These are phyloP conservation scores for Ophiostoma australiae DNA, from an alignment of 2,329 filamentous ascomycete species.

Conservation along the genomic window DNA sequence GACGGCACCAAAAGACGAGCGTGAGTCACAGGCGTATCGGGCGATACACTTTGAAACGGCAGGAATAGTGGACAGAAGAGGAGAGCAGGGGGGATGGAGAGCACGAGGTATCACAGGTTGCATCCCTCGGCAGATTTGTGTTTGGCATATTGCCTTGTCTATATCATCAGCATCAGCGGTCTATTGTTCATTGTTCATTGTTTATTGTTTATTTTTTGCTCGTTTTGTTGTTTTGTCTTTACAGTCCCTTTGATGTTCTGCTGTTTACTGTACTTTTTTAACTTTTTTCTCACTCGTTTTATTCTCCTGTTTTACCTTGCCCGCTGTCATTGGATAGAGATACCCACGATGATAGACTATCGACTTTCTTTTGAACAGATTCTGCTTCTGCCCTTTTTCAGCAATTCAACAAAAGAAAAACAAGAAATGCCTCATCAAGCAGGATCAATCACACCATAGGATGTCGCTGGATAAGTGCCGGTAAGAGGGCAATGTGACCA, in stretches of 20 bases:
- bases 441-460: not conserved
- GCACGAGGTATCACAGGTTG: not conserved
- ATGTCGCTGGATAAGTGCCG: not conserved
- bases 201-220: not conserved
- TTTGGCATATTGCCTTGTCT: not conserved
- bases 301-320: not conserved
- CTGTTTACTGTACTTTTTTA: not conserved
- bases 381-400: no score
- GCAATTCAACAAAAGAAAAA: not conserved
- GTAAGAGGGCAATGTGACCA: not conserved
- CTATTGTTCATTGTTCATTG: no score
- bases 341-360: constrained; percentile 2
- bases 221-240: not conserved
- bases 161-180: no score
- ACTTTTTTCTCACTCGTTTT: not conserved
- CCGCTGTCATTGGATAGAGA: not conserved
- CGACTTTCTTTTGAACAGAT: not conserved
- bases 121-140: not conserved
- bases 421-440: not conserved
- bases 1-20: not conserved
- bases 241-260: not conserved
- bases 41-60: not conserved
- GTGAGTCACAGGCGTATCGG: not conserved
- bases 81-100: not conserved
- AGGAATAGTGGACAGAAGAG: not conserved